A percentile compares a stretch with the other conserved stretches of the same genome.
Conservation (phyloP, 371 early-diverging fungal genomes). For the Mortierella sp. region DNA sequence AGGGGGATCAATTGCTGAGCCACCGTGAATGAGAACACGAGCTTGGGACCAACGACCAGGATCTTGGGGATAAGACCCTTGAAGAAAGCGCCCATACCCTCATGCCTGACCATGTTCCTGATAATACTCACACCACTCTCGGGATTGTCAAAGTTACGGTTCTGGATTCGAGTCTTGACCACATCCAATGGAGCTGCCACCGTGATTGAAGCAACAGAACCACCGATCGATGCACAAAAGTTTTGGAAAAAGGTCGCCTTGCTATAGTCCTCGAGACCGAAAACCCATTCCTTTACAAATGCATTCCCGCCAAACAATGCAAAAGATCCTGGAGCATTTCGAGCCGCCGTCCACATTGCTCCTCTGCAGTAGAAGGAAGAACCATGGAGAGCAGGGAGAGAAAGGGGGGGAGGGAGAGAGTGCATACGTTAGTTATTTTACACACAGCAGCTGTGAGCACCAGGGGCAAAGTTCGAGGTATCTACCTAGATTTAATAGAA, state of each 20-base stretch:
- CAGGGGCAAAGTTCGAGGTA: too few relatives aligned
- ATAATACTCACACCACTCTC: conserved; percentile 88
- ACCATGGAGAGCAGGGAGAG: too few relatives aligned
- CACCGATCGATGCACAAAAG: conserved; percentile 93
- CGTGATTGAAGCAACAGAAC: conserved; percentile 91
- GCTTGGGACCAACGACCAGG: conserved; percentile 93
- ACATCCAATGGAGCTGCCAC: conserved; percentile 96
- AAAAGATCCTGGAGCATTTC: conserved; percentile 97
- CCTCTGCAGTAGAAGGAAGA: conserved; percentile 60
- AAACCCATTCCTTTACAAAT: conserved; percentile 90
- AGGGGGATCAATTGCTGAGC: conserved; percentile 92
- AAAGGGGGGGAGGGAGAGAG: background rate
- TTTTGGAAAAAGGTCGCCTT: conserved; percentile 95
- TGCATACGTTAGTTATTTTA: too few relatives aligned
- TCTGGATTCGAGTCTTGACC: conserved; percentile 96
- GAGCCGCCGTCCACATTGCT: conserved; percentile 94
- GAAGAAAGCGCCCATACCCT: conserved; percentile 92
- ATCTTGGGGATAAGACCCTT: conserved; percentile 97
- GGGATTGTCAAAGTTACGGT: conserved; percentile 84
- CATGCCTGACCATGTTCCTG: conserved; percentile 84
- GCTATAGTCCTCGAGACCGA: conserved; percentile 84
- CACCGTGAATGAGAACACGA: conserved; percentile 94
- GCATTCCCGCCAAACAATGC: conserved; percentile 96
- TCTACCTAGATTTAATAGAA: too few relatives aligned
- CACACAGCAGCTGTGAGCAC: too few relatives aligned